Evolutionary conservation across 2,329 filamentous ascomycete genomes (phyloP).

Genomic region (Trichothecium roseum): DNA sequence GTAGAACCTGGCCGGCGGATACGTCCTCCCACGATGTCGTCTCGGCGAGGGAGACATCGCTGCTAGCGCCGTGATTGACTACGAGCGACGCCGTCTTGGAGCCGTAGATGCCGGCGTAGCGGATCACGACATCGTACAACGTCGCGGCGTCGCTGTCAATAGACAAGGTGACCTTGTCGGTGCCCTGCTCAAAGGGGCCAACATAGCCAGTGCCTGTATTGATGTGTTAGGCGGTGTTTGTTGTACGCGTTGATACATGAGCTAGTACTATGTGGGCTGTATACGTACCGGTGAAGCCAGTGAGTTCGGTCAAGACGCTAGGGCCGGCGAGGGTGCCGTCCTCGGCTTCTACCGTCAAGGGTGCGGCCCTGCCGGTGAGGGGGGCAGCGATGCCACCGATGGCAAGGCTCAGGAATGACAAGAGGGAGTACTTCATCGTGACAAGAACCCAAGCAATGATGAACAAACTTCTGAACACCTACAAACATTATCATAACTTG

Average conservation of each 20-base stretch:
- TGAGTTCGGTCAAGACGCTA: slow-evolving; percentile 22
- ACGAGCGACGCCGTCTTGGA: slow-evolving; percentile 32
- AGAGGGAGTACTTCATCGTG: no score
- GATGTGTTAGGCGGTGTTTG: background rate
- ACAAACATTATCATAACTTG: no score
- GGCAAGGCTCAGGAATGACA: no score
- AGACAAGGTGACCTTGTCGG: slow-evolving; percentile 32
- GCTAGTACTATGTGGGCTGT: no score
- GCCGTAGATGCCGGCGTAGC: slow-evolving; percentile 34
- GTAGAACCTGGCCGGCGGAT: slow-evolving; percentile 31
- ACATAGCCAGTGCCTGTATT: slow-evolving; percentile 33
- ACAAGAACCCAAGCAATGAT: no score
- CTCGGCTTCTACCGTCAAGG: slow-evolving; percentile 26
- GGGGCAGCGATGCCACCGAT: no score
- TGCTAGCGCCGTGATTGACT: slow-evolving; percentile 29
- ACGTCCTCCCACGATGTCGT: slow-evolving; percentile 25
- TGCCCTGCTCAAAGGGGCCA: slow-evolving; percentile 29
- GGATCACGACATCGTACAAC: slow-evolving; percentile 32
- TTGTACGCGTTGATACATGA: background rate
- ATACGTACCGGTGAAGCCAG: slow-evolving; percentile 26
- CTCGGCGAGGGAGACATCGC: slow-evolving; percentile 28
- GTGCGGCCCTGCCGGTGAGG: background rate
- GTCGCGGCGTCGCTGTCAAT: slow-evolving; percentile 20
- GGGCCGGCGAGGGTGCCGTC: slow-evolving; percentile 28
- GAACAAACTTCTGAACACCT: no score